phyloP scores from a whole-genome alignment of 1,284 basidiomycete genomes.

The Cystobasidiaceae sp. region DNA sequence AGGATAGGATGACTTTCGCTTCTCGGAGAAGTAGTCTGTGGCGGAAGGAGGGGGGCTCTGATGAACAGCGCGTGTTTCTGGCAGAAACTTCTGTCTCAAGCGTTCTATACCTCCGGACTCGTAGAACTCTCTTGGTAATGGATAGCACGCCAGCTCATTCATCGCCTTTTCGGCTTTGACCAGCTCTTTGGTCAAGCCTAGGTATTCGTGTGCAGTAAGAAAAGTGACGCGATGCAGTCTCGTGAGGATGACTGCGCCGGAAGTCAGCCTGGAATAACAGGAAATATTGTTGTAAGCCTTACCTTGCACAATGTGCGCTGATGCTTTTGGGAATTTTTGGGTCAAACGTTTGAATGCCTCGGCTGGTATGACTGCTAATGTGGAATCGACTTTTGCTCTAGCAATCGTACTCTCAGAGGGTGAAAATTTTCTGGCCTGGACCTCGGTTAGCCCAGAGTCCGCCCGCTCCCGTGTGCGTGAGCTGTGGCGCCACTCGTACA shows the following conservation, averaged over 20 bases:
- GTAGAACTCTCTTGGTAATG: conserved; percentile 85
- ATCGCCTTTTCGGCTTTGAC: conserved; percentile 93
- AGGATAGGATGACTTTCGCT: conserved; percentile 18
- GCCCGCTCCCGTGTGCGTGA: background rate
- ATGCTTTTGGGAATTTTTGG: conserved; percentile 92
- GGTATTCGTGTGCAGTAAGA: conserved; percentile 85
- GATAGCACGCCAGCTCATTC: conserved; percentile 93
- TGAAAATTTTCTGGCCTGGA: background rate
- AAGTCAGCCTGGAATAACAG: background rate
- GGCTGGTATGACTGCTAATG: conserved; percentile 95
- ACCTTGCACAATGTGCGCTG: conserved; percentile 95
- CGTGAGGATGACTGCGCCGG: conserved; percentile 73
- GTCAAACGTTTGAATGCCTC: conserved; percentile 88
- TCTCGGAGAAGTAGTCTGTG: conserved; percentile 31
- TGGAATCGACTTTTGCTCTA: conserved; percentile 86
- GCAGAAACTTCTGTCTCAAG: conserved; percentile 70
- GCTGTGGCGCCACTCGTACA: background rate
- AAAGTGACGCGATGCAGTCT: conserved; percentile 96
- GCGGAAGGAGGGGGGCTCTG: conserved; percentile 31
- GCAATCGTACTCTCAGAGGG: conserved; percentile 57
- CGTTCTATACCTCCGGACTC: conserved; percentile 86
- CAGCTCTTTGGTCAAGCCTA: conserved; percentile 91
- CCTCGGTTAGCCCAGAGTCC: conserved; percentile 6
- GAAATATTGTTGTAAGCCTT: conserved; percentile 31
- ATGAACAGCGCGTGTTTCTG: conserved; percentile 40